Conservation (phyloP, 208 protist genomes). For the Acanthamoeba royreba region DNA sequence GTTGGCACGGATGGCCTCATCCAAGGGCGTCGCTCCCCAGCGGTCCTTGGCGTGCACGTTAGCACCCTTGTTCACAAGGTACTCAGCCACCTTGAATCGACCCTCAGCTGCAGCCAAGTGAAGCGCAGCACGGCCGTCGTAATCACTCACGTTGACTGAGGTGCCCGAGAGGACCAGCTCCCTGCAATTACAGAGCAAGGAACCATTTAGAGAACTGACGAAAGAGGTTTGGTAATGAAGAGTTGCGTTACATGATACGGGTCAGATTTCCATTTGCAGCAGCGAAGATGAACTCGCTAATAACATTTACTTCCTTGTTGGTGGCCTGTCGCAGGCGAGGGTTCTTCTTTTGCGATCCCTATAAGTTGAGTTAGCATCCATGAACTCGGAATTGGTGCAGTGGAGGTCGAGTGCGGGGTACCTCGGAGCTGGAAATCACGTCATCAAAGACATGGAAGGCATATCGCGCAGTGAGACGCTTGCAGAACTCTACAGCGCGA, state of each 20-base stretch:
- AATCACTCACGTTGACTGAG: conserved; percentile 48
- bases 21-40: conserved; percentile 40
- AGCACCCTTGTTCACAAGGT: conserved; percentile 34
- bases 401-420: neutral
- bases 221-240: neutral
- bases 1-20: conserved; percentile 6
- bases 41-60: conserved; percentile 29
- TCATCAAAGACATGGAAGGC: conserved; percentile 47
- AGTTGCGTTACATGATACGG: neutral
- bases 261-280: conserved; percentile 33
- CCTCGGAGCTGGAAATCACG: conserved; percentile 32
- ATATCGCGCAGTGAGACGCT: conserved; percentile 24
- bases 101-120: conserved; percentile 52
- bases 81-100: conserved; percentile 20
- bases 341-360: conserved; percentile 32
- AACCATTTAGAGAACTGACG: too few species aligned
- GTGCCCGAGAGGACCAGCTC: neutral
- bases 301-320: conserved; percentile 19
- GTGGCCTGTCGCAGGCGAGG: conserved; percentile 17
- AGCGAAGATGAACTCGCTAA: conserved; percentile 30
- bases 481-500: conserved; percentile 58
- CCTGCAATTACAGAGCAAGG: neutral
- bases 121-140: conserved; percentile 50
- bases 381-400: neutral
- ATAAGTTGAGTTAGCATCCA: neutral